phyloP scores from a whole-genome alignment of 2,329 filamentous ascomycete genomes.

The Hypoxylon sp. region DNA sequence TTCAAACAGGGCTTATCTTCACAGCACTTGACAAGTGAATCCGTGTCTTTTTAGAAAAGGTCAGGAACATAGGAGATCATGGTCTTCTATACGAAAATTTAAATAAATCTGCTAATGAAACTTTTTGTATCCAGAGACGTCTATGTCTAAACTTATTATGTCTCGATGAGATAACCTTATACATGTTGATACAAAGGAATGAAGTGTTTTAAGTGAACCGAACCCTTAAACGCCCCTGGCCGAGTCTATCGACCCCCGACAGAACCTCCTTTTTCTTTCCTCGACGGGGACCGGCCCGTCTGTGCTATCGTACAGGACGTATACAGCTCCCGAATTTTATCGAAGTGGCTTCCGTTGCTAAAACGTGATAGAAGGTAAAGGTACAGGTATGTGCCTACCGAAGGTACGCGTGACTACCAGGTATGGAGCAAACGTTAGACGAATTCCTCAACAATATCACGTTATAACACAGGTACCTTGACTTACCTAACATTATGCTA shows the following conservation, averaged over 20 bases:
- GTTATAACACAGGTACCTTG: too few species aligned
- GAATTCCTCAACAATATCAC: neutral
- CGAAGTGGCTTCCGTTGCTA: neutral
- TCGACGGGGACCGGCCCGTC: slow-evolving; percentile 33
- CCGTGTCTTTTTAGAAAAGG: too few species aligned
- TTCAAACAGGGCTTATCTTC: too few species aligned
- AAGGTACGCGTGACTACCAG: neutral
- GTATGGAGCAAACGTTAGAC: neutral
- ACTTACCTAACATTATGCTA: slow-evolving; percentile 4
- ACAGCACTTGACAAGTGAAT: too few species aligned
- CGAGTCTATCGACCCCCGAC: neutral
- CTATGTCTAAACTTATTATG: slow-evolving; percentile 2
- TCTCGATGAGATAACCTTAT: neutral
- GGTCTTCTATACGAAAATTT: neutral
- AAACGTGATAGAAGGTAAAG: neutral
- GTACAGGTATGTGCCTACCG: too few species aligned
- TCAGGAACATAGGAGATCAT: too few species aligned
- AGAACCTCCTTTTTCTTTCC: slow-evolving; percentile 7
- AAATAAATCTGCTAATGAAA: neutral
- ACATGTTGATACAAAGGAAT: slow-evolving; percentile 27
- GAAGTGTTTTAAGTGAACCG: slow-evolving; percentile 1
- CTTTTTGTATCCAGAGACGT: slow-evolving; percentile 24
- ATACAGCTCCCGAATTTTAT: neutral
- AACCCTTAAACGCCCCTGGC: slow-evolving; percentile 12
- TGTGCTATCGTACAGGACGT: neutral